A percentile compares a stretch with the other conserved stretches of the same genome.
Evolutionary conservation across 257 asterid species (phyloP).

Genomic region (Anisodus tanguticus): DNA sequence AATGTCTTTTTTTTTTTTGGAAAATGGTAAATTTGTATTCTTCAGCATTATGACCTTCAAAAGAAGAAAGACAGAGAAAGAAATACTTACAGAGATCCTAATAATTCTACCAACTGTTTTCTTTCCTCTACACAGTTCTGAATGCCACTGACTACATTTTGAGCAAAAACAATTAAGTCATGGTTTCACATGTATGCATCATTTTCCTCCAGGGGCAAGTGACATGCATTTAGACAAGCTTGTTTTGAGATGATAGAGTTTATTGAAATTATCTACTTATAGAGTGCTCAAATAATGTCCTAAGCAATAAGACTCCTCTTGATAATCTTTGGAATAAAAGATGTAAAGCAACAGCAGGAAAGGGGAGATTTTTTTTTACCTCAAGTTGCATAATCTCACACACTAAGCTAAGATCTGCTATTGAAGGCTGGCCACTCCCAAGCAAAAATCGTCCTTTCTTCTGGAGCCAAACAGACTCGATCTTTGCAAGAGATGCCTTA

Average conservation of each 20-base stretch:
- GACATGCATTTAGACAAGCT: constrained; percentile 18
- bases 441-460: constrained; percentile 72
- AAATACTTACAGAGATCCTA: too few species aligned
- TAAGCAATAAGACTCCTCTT: not conserved
- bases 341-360: constrained; percentile 20
- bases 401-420: constrained; percentile 86
- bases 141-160: not conserved
- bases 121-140: not conserved
- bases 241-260: constrained; percentile 17
- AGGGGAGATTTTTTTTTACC: constrained; percentile 47
- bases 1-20: not conserved
- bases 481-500: constrained; percentile 58
- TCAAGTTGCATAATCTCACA: constrained; percentile 91
- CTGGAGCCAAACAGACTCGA: constrained; percentile 80
- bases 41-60: too few species aligned
- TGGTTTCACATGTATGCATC: not conserved
- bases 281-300: not conserved
- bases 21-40: too few species aligned
- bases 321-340: not conserved
- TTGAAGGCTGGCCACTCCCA: constrained; percentile 80
- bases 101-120: too few species aligned
- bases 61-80: too few species aligned
- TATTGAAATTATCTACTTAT: not conserved
- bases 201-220: not conserved
- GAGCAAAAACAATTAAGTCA: not conserved